Conservation (phyloP, 164 flowering plant genomes). For the Tinospora cordifolia region DNA sequence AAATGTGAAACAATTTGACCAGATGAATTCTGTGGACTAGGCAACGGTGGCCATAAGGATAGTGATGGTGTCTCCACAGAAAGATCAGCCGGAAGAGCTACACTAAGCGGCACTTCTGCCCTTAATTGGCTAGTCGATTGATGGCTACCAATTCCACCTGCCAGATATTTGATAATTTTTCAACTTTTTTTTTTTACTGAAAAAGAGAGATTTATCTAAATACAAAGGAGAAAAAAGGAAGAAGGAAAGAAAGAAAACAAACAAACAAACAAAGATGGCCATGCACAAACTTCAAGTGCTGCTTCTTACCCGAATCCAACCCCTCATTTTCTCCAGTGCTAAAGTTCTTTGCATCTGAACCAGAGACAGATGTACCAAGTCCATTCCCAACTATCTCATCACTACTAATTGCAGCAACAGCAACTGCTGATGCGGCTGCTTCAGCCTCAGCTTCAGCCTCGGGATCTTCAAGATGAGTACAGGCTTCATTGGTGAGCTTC, state of each 20-base stretch:
- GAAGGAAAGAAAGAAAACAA: not conserved
- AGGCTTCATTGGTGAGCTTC: constrained; percentile 42
- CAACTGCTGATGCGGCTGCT: constrained; percentile 94
- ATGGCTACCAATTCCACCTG: constrained; percentile 47
- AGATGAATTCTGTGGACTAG: constrained; percentile 65
- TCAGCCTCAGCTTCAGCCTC: constrained; percentile 71
- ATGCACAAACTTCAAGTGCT: not conserved
- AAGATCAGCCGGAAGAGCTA: constrained; percentile 91
- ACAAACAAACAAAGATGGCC: not conserved
- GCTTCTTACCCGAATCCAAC: constrained; percentile 18
- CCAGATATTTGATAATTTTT: constrained; percentile 13
- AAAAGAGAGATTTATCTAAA: not conserved
- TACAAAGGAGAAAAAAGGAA: not conserved
- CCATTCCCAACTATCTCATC: constrained; percentile 61
- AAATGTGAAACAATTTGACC: constrained; percentile 77
- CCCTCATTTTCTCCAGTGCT: constrained; percentile 40
- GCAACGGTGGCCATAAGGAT: constrained; percentile 76
- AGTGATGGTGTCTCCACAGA: constrained; percentile 85
- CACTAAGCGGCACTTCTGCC: constrained; percentile 68
- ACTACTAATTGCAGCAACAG: constrained; percentile 79
- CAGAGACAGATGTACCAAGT: constrained; percentile 34
- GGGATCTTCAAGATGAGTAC: constrained; percentile 49
- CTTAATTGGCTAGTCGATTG: constrained; percentile 43
- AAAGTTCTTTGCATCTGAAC: constrained; percentile 50
- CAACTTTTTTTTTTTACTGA: not conserved